Conservation (phyloP, 768 basidiomycete species). For the Neoboletus brunneissimus region DNA sequence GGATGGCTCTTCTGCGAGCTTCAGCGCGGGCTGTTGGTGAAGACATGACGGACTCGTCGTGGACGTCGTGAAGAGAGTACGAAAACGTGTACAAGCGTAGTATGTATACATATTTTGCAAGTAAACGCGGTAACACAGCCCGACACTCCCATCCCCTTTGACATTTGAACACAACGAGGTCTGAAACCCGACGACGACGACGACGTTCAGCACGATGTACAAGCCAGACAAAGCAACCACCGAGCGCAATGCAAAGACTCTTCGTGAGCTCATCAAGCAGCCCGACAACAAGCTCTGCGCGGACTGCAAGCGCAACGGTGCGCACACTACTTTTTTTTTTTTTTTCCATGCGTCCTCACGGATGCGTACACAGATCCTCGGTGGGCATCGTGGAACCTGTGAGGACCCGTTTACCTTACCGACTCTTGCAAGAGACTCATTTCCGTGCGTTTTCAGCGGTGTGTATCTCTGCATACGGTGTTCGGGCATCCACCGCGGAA, state of each 20-base stretch:
- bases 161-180: neutral
- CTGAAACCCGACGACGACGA: too few species aligned
- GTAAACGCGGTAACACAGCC: neutral
- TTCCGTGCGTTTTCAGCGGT: constrained; percentile 49
- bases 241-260: constrained; percentile 70
- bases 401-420: constrained; percentile 22
- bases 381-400: constrained; percentile 99
- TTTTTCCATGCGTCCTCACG: neutral
- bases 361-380: constrained; percentile 66
- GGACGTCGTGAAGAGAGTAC: constrained; percentile 7
- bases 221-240: constrained; percentile 83
- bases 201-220: constrained; percentile 32
- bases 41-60: constrained; percentile 17
- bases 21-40: constrained; percentile 70
- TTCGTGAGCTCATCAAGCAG: constrained; percentile 83
- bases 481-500: constrained; percentile 94
- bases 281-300: constrained; percentile 94
- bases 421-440: neutral
- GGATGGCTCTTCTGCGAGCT: constrained; percentile 74
- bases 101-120: too few species aligned
- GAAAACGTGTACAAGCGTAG: constrained; percentile 7
- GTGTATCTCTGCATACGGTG: constrained; percentile 96
- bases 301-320: constrained; percentile 96
- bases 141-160: neutral
- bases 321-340: constrained; percentile 19